These are phyloP conservation scores for Penicillium canescens DNA, from an alignment of 495 filamentous ascomycete species.

Conservation along the genomic window DNA sequence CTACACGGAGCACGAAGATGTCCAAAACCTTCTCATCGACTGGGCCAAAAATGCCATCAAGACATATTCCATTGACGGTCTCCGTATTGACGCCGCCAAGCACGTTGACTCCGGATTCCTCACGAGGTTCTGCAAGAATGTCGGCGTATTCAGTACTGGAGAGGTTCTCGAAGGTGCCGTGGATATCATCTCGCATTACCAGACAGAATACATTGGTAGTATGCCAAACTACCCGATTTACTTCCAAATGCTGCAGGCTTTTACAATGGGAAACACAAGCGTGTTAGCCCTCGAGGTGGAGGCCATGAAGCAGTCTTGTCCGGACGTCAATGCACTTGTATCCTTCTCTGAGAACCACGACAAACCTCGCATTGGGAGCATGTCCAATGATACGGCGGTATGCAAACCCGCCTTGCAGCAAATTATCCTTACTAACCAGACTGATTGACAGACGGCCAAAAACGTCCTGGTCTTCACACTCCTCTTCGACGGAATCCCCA, in stretches of 20 bases:
- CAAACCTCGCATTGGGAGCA: constrained; percentile 57
- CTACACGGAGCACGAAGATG: constrained; percentile 59
- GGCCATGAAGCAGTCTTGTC: constrained; percentile 49
- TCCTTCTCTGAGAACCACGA: constrained; percentile 84
- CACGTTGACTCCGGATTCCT: constrained; percentile 70
- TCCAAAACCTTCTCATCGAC: constrained; percentile 53
- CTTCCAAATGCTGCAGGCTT: constrained; percentile 59
- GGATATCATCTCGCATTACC: constrained; percentile 57
- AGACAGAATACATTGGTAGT: constrained; percentile 35
- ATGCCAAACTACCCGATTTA: constrained; percentile 74
- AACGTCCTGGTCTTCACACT: constrained; percentile 73
- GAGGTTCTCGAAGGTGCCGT: constrained; percentile 63
- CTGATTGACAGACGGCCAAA: constrained; percentile 35
- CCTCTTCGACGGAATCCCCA: constrained; percentile 65
- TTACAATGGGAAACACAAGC: constrained; percentile 57
- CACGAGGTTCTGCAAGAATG: constrained; percentile 53
- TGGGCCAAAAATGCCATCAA: constrained; percentile 66
- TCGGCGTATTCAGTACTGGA: constrained; percentile 63
- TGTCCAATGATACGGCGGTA: constrained; percentile 43
- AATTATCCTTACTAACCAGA: neutral
- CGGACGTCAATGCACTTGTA: constrained; percentile 61
- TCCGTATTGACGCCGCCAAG: constrained; percentile 76
- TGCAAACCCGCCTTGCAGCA: neutral
- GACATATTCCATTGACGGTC: constrained; percentile 73
- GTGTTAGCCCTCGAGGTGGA: constrained; percentile 52